Percentiles rank a stretch among this genome's conserved stretches.
Conservation (phyloP, 768 basidiomycete genomes). For the Suillus paluster region DNA sequence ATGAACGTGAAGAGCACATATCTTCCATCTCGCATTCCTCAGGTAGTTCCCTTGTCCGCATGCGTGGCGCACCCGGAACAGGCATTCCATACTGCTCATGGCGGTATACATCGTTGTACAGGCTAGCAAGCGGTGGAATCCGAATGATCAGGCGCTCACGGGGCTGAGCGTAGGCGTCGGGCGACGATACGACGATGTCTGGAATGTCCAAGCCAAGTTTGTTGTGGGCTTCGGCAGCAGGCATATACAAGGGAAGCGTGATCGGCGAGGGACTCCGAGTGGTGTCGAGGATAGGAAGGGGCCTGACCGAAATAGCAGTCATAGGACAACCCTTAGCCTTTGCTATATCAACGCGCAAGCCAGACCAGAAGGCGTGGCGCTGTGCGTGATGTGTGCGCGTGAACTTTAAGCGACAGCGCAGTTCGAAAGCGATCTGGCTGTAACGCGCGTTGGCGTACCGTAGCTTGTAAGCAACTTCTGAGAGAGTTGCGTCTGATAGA, state of each 20-base stretch:
- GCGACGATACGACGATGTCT: slow-evolving; percentile 10
- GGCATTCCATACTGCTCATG: not conserved
- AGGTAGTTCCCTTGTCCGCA: slow-evolving; percentile 28
- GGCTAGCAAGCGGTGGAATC: slow-evolving; percentile 7
- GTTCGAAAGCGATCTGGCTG: slow-evolving; percentile 39
- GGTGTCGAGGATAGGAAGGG: slow-evolving; percentile 43
- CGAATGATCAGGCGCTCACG: slow-evolving; percentile 9
- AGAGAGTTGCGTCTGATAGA: slow-evolving; percentile 28
- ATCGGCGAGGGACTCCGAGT: slow-evolving; percentile 9
- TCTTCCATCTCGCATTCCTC: slow-evolving; percentile 26
- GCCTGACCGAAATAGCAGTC: slow-evolving; percentile 42
- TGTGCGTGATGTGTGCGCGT: slow-evolving; percentile 51
- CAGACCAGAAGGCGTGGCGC: slow-evolving; percentile 46
- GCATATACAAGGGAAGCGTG: not conserved
- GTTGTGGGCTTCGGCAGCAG: not conserved
- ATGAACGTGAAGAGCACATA: slow-evolving; percentile 12
- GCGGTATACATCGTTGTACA: slow-evolving; percentile 8
- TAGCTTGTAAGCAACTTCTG: slow-evolving; percentile 45
- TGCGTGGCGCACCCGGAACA: slow-evolving; percentile 29
- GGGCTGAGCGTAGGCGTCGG: not conserved
- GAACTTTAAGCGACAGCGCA: slow-evolving; percentile 35
- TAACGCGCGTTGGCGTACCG: slow-evolving; percentile 49
- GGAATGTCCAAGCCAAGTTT: slow-evolving; percentile 12
- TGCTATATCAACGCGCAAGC: slow-evolving; percentile 48
- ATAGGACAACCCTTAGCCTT: slow-evolving; percentile 46